Evolutionary conservation across 2,329 filamentous ascomycete genomes (phyloP).

Genomic region (Nannizzia gypsea): DNA sequence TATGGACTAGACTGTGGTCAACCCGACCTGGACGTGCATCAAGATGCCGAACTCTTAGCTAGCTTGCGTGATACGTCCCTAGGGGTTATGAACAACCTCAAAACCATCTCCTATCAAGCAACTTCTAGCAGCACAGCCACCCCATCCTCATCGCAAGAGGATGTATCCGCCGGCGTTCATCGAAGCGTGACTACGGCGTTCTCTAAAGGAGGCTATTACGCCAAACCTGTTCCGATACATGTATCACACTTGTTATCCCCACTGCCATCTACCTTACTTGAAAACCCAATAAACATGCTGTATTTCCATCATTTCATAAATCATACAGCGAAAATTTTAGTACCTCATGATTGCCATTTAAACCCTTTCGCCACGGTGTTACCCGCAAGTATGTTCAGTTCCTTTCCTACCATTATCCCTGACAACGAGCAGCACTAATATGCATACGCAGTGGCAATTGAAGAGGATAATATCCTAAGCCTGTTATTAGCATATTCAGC

Average conservation of each 20-base stretch:
- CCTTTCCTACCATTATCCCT: conserved; percentile 19
- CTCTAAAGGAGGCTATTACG: conserved; percentile 56
- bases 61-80: conserved; percentile 29
- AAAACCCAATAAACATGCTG: conserved; percentile 71
- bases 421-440: conserved; percentile 19
- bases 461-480: conserved; percentile 52
- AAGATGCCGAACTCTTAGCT: conserved; percentile 57
- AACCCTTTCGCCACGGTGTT: conserved; percentile 51
- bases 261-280: conserved; percentile 46
- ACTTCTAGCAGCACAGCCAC: neutral
- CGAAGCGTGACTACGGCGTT: conserved; percentile 41
- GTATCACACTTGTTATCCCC: conserved; percentile 47
- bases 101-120: too few species aligned
- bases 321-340: conserved; percentile 59
- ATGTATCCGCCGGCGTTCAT: neutral
- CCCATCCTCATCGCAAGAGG: neutral
- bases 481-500: conserved; percentile 71
- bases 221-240: conserved; percentile 53
- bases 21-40: conserved; percentile 56
- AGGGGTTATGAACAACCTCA: neutral
- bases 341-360: conserved; percentile 50
- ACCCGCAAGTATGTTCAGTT: conserved; percentile 45
- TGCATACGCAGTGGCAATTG: conserved; percentile 32
- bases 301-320: conserved; percentile 66
- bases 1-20: conserved; percentile 64